Conservation (phyloP, 2,329 filamentous ascomycete species). For the Cytospora piceicola region DNA sequence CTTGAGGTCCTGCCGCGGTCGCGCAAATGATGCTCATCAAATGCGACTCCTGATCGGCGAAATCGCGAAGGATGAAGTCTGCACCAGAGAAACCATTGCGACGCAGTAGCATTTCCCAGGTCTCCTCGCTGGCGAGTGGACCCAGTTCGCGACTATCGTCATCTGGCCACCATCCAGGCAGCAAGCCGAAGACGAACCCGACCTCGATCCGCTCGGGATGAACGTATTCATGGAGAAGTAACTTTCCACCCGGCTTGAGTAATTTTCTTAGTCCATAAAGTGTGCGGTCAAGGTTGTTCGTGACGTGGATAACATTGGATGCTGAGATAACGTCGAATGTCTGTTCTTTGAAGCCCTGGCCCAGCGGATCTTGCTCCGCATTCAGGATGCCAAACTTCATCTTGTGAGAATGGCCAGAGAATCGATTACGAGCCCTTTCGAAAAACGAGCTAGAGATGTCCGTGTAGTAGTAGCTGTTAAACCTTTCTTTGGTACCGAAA, state of each 20-base stretch:
- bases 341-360: constrained; percentile 39
- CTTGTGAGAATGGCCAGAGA: constrained; percentile 34
- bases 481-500: background rate
- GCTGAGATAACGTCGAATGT: constrained; percentile 41
- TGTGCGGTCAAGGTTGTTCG: constrained; percentile 32
- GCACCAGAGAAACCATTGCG: constrained; percentile 7
- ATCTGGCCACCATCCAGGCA: constrained; percentile 6
- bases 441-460: constrained; percentile 47
- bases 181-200: constrained; percentile 18
- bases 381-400: constrained; percentile 39
- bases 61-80: background rate
- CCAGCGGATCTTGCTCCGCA: constrained; percentile 35
- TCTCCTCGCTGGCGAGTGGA: constrained; percentile 1
- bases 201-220: background rate
- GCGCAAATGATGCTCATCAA: no score
- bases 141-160: background rate
- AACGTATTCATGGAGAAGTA: constrained; percentile 32
- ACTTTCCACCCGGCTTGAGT: constrained; percentile 42
- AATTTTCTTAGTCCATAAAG: constrained; percentile 37
- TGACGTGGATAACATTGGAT: constrained; percentile 39
- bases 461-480: constrained; percentile 45
- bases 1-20: no score
- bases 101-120: constrained; percentile 3
- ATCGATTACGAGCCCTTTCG: constrained; percentile 38
- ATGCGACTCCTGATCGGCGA: background rate